These are phyloP conservation scores for Eimeria tenella DNA, from an alignment of 169 alveolate species.

Conservation along the genomic window DNA sequence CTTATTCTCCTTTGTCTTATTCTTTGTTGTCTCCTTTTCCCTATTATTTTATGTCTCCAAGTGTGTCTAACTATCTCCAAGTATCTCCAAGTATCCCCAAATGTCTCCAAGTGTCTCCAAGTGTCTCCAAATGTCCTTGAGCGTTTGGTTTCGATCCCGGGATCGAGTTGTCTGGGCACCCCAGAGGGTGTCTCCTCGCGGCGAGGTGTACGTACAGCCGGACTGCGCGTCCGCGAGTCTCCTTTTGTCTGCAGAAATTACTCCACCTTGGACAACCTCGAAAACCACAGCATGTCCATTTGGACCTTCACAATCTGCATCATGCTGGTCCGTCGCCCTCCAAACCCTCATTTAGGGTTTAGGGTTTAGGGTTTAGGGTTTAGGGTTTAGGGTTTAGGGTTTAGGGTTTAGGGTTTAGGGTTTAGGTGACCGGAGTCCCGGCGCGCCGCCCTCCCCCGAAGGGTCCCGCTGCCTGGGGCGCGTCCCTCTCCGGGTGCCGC, in stretches of 20 bases:
- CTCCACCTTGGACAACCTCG: constrained; percentile 87
- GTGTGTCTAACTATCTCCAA: not conserved
- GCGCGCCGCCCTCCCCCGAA: too few species aligned
- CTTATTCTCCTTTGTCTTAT: too few species aligned
- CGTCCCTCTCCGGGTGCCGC: too few species aligned
- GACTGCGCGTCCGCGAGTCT: not conserved
- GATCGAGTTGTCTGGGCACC: too few species aligned
- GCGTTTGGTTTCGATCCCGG: too few species aligned
- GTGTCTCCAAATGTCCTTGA: not conserved
- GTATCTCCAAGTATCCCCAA: not conserved
- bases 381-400: constrained; percentile 74
- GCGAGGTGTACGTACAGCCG: too few species aligned
- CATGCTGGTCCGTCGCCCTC: constrained; percentile 74
- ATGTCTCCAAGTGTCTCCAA: not conserved
- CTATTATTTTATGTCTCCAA: too few species aligned
- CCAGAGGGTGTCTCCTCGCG: too few species aligned
- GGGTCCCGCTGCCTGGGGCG: too few species aligned
- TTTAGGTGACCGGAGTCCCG: too few species aligned
- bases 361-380: constrained; percentile 20
- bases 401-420: constrained; percentile 73
- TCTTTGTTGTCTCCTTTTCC: too few species aligned
- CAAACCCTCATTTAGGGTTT: not conserved
- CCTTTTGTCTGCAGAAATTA: constrained; percentile 81
- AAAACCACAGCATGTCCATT: constrained; percentile 88
- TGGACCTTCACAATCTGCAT: constrained; percentile 88